phyloP scores from a whole-genome alignment of 306 rosid genomes.

The Dryas alaskensis region DNA sequence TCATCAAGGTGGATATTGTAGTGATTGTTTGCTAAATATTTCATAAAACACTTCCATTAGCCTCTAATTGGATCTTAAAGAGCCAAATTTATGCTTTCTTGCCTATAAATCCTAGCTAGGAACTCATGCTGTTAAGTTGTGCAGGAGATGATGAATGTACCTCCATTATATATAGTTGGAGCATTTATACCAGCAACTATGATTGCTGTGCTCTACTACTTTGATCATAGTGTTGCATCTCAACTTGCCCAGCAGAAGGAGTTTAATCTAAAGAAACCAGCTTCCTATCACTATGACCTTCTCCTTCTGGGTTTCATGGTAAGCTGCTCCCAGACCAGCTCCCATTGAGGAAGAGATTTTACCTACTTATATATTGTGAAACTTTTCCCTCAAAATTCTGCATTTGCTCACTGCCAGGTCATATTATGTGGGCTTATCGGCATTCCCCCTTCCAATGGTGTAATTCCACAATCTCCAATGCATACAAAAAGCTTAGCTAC shows the following conservation, averaged over 20 bases:
- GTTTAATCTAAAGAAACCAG: slow-evolving; percentile 89
- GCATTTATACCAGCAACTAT: slow-evolving; percentile 96
- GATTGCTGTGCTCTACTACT: slow-evolving; percentile 95
- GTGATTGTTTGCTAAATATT: slow-evolving; percentile 7
- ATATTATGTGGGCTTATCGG: slow-evolving; percentile 89
- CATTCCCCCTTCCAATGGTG: slow-evolving; percentile 94
- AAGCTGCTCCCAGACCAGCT: slow-evolving; percentile 19
- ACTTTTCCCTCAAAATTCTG: slow-evolving; percentile 13
- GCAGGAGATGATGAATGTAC: slow-evolving; percentile 92
- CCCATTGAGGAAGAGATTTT: slow-evolving; percentile 6
- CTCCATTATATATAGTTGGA: slow-evolving; percentile 78
- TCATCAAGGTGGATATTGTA: slow-evolving; percentile 59
- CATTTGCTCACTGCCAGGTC: slow-evolving; percentile 49
- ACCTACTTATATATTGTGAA: slow-evolving; percentile 12
- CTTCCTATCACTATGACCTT: slow-evolving; percentile 92
- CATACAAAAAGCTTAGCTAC: slow-evolving; percentile 97
- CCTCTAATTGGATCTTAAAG: slow-evolving; percentile 6
- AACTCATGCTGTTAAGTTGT: slow-evolving; percentile 37
- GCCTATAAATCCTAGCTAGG: slow-evolving; percentile 14
- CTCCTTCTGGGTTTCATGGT: slow-evolving; percentile 89
- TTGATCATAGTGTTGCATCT: slow-evolving; percentile 96
- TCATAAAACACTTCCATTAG: background rate
- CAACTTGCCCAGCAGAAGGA: slow-evolving; percentile 95
- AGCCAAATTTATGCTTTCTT: slow-evolving; percentile 13
- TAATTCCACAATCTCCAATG: slow-evolving; percentile 98